Conservation (phyloP, 352 stramenopile genomes). For the Poterioochromonas sp. region DNA sequence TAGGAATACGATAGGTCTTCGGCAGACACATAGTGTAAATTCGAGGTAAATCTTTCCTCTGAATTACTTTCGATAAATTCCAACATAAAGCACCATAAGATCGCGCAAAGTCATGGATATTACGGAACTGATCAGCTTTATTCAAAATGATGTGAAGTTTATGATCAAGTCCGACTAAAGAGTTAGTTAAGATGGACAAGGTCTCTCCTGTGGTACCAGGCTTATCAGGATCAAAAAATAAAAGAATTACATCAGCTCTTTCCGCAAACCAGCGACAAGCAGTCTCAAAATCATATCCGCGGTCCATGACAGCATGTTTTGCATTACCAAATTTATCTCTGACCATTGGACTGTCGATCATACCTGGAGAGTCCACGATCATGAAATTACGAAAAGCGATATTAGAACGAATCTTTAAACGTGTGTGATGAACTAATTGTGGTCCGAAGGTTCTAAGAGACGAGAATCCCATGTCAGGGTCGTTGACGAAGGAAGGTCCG, state of each 20-base stretch:
- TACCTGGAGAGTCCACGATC: constrained; percentile 95
- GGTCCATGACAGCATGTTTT: constrained; percentile 50
- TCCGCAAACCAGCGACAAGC: constrained; percentile 96
- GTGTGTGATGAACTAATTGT: constrained; percentile 92
- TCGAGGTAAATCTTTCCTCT: constrained; percentile 94
- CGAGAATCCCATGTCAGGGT: constrained; percentile 94
- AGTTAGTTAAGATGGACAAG: constrained; percentile 90
- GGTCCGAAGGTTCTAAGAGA: constrained; percentile 86
- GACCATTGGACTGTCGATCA: constrained; percentile 92
- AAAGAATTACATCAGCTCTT: constrained; percentile 93
- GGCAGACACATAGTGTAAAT: constrained; percentile 99
- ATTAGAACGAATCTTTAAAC: constrained; percentile 90
- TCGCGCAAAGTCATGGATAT: constrained; percentile 98
- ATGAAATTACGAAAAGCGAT: constrained; percentile 86
- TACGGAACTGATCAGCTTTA: constrained; percentile 85
- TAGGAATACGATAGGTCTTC: constrained; percentile 48
- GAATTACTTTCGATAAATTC: constrained; percentile 78
- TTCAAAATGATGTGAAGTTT: constrained; percentile 99
- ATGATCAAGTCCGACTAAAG: constrained; percentile 95
- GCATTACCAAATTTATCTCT: constrained; percentile 7
- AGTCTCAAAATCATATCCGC: constrained; percentile 94
- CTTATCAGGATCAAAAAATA: constrained; percentile 99
- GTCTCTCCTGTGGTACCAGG: constrained; percentile 97
- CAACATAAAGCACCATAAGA: constrained; percentile 98
- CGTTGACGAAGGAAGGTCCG: constrained; percentile 79